Conservation (phyloP, 148 eudicot genomes). For the Vaccinium vitisidaea region DNA sequence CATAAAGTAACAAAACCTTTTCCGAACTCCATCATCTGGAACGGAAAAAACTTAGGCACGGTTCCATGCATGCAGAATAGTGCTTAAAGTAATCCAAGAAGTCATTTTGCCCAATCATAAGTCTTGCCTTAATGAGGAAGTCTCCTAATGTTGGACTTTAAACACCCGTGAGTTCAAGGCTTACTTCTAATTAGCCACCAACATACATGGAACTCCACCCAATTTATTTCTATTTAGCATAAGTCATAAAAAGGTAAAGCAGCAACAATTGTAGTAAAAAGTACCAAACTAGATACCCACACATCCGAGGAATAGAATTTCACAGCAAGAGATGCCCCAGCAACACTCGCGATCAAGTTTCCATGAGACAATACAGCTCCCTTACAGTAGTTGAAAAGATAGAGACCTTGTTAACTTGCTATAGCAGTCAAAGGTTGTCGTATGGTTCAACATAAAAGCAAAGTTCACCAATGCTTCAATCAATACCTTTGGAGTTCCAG, state of each 20-base stretch:
- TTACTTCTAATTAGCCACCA: not conserved
- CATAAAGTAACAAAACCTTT: not conserved
- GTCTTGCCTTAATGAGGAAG: not conserved
- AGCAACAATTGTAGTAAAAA: not conserved
- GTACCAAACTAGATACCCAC: conserved; percentile 46
- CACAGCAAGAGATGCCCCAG: conserved; percentile 47
- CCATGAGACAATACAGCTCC: conserved; percentile 85
- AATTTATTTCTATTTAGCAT: not conserved
- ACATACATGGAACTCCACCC: not conserved
- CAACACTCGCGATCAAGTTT: conserved; percentile 73
- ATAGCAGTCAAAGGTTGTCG: conserved; percentile 1
- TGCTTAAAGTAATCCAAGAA: not conserved
- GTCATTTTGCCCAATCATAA: not conserved
- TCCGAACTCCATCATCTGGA: not conserved
- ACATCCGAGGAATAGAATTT: conserved; percentile 62
- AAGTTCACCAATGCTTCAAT: conserved; percentile 1
- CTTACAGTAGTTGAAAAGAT: conserved; percentile 30
- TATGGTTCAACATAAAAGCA: not conserved
- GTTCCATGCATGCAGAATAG: conserved; percentile 5
- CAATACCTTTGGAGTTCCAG: conserved; percentile 89
- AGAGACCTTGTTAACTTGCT: not conserved
- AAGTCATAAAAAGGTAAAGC: not conserved
- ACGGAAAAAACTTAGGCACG: not conserved
- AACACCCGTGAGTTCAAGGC: not conserved
- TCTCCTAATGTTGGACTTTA: not conserved